Base-by-base conservation (phyloP, 2,329 filamentous ascomycete genomes). In the Colletotrichum liriopes region DNA sequence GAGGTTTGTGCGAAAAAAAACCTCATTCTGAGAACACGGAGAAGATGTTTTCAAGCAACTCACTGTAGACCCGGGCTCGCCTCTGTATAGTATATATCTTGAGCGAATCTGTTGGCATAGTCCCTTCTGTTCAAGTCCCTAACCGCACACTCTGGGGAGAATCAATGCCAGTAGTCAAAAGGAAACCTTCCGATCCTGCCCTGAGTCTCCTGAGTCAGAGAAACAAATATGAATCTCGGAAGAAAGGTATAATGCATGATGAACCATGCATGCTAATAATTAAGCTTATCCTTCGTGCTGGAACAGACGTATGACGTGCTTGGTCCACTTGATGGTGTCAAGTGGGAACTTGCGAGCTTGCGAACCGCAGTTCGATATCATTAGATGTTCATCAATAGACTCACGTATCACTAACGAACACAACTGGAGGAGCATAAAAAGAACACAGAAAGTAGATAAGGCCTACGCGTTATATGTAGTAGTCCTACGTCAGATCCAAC, bases 261-360 rank as follows among this genome's bases (percentile, higher is more conserved):
- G 7, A 7, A 11, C 55, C 55, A 43, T 58, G 37, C 37, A 58
- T 26, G n/a, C 11, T 43, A n/a, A 3, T 39, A 18, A 26, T 39
- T 41, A 58, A 58, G 55, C 55, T 58, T 41, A 58, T 26, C n/a
- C n/a, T 41, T 5, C 29, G 11, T 29, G 37, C 5, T 41, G 37
- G n/a, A 39, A 58, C 35, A 26, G 8, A 37, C 16, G 16, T 23
- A 58, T 58, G 55, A 16, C 55, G 55, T 58, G 37, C 55, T 58
- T 58, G 55, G 55, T 58, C n/a, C 55, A 58, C 55, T 41, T 9
- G 18, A 41, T 26, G 37, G 37, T 26, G 20, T 39, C 23, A 41
- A 26, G 35, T 26, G 23, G 35, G 12, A 23, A 23, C 7, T 23
- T 16, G 8, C 6, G 45, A 23, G 11, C 7, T 23, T 16, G 8